Conservation (phyloP, 306 rosid genomes). For the Lotus japonicus region DNA sequence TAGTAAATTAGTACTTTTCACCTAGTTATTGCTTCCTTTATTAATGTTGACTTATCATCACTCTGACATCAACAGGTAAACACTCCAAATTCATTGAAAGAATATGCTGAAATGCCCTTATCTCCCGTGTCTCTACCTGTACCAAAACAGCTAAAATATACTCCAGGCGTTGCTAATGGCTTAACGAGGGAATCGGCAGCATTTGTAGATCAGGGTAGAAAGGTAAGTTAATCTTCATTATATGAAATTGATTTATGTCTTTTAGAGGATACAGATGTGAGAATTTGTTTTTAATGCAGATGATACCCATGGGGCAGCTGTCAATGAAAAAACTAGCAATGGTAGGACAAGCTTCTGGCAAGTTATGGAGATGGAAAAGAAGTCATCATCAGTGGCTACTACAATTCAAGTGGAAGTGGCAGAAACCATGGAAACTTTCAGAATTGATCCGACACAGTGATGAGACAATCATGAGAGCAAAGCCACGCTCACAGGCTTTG, state of each 20-base stretch:
- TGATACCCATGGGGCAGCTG: constrained; percentile 82
- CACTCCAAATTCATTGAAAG: constrained; percentile 62
- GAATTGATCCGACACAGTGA: constrained; percentile 95
- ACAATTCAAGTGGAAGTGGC: constrained; percentile 99
- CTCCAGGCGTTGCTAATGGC: constrained; percentile 84
- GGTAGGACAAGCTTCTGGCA: constrained; percentile 80
- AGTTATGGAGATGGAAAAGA: constrained; percentile 99
- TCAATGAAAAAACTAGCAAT: constrained; percentile 75
- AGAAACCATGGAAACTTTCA: constrained; percentile 98
- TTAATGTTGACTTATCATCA: constrained; percentile 23
- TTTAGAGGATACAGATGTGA: constrained; percentile 21
- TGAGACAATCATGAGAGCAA: constrained; percentile 77
- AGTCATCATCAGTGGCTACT: constrained; percentile 98
- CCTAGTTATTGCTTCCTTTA: neutral
- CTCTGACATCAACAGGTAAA: constrained; percentile 44
- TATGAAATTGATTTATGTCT: constrained; percentile 9
- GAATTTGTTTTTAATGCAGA: constrained; percentile 49
- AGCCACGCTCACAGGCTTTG: constrained; percentile 73
- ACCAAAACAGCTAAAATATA: constrained; percentile 79
- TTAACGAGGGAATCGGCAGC: constrained; percentile 55
- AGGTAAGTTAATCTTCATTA: constrained; percentile 37
- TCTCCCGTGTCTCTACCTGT: constrained; percentile 82
- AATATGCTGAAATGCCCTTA: constrained; percentile 49
- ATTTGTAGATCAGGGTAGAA: constrained; percentile 60
- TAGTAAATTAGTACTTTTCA: neutral